Base-by-base conservation (phyloP, 164 flowering plant genomes). In the Kingdonia uniflora region DNA sequence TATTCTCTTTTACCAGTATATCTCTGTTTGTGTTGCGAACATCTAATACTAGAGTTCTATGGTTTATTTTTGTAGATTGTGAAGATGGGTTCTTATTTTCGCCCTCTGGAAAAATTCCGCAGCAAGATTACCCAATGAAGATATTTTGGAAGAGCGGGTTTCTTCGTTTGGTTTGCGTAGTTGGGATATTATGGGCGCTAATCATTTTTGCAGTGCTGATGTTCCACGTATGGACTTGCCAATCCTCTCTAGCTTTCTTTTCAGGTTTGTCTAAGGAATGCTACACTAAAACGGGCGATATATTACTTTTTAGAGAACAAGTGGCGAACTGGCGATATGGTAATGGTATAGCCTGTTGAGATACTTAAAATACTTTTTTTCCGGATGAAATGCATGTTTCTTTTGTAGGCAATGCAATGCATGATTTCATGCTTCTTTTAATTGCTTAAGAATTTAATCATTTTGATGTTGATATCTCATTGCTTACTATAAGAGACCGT, bases 201-300 rank as follows among this genome's bases (percentile, higher is more conserved):
- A 77, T 92, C 40, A 86, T 92, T 71, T 81, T 92, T 43, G 57
- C 65, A 48, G 99, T 68, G 22, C 66, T 83, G 38, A 52, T 82
- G 42, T 80, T 88, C 68, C 96, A 92, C 62, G 66, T 84, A 13
- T 92, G 95, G 96, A 78, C 95, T 43, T 92, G 96, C 65, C 89
- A 79, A 58, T 82, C 96, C 54, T 82, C 95, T 17, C 15, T 80
- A 17, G 56, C 79, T 25, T 87, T 87, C 66, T 71, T 91, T 64
- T 74, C 95, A 80, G 98, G 96, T 91, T 72, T 49, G 19, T 12
- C 55, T 11, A 24, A 12, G 8, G 4, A 41, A 40, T 10, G 14
- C 23, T 53, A 11, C 12, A 2, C 40, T 37, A 37, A 37, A 37
- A 7, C 13, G 40, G 11, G 0, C 40, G 40, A 7, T 7, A 7